Percentiles rank a stretch among this genome's conserved stretches.
Evolutionary conservation across 2,329 filamentous ascomycete species (phyloP).

Genomic region (Paradendryphiella salina): DNA sequence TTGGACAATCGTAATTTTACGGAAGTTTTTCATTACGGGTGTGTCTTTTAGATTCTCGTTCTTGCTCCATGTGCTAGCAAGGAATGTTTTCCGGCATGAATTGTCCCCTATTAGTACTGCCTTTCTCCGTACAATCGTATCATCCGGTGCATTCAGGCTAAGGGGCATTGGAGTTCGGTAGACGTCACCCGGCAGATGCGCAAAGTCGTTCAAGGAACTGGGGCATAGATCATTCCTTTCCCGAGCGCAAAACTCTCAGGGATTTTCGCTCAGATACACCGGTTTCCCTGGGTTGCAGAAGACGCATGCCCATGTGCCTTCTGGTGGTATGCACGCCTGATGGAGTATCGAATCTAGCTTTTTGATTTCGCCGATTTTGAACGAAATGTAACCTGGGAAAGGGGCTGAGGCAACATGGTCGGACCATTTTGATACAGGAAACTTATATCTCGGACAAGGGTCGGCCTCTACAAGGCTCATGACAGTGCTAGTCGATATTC

Average conservation of each 20-base stretch:
- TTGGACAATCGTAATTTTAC: neutral
- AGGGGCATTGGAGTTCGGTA: neutral
- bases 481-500: too few relatives aligned
- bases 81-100: slow-evolving; percentile 12
- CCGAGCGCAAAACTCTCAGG: neutral
- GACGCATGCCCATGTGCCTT: slow-evolving; percentile 5
- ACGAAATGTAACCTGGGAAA: too few relatives aligned
- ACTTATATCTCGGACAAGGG: too few relatives aligned
- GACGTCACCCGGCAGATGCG: neutral
- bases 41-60: neutral
- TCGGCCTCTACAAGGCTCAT: too few relatives aligned
- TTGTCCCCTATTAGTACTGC: slow-evolving; percentile 15
- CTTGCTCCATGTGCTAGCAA: slow-evolving; percentile 9
- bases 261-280: neutral
- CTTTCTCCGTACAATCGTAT: slow-evolving; percentile 5
- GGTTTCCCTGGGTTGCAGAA: neutral
- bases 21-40: neutral
- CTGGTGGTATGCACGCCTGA: neutral
- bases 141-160: neutral
- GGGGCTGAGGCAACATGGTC: too few relatives aligned
- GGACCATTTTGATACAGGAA: too few relatives aligned
- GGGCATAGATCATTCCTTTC: neutral
- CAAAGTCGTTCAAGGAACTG: neutral
- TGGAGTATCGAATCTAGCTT: neutral
- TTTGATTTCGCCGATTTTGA: too few relatives aligned